These are phyloP conservation scores for Trypanosoma conorhini DNA, from an alignment of 208 protist species.

Conservation along the genomic window DNA sequence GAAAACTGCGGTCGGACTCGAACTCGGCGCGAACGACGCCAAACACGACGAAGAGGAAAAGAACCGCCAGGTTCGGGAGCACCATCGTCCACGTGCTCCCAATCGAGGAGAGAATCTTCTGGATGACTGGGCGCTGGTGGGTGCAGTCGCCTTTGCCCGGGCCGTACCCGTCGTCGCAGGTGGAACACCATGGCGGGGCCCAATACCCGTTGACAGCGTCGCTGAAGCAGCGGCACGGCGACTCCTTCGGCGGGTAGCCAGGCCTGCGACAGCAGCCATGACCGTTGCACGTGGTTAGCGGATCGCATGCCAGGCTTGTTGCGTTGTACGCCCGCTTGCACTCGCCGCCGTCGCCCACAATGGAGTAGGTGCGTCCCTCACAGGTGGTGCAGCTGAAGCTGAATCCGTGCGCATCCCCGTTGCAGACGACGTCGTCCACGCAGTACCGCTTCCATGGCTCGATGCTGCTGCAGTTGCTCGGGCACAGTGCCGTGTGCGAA, in stretches of 20 bases:
- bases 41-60: conserved; percentile 71
- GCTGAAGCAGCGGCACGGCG: conserved; percentile 43
- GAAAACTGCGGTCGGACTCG: conserved; percentile 64
- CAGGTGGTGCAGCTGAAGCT: conserved; percentile 62
- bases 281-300: conserved; percentile 41
- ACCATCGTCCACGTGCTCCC: conserved; percentile 84
- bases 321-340: conserved; percentile 33
- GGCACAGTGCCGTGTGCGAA: conserved; percentile 51
- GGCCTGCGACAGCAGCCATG: conserved; percentile 58
- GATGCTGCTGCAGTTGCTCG: conserved; percentile 36
- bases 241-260: neutral
- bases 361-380: conserved; percentile 49
- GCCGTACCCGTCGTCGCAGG: conserved; percentile 42
- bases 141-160: conserved; percentile 26
- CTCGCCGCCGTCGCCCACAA: conserved; percentile 19
- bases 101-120: conserved; percentile 64
- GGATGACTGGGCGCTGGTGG: conserved; percentile 29
- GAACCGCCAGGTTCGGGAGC: conserved; percentile 67
- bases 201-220: conserved; percentile 49
- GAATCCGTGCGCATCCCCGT: neutral
- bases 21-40: conserved; percentile 56
- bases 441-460: conserved; percentile 17
- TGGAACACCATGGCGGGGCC: conserved; percentile 31
- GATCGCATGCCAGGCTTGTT: conserved; percentile 20
- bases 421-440: conserved; percentile 32